Evolutionary conservation across 108 stramenopile species (phyloP), one percentile per base, ranked within the genome.

Genomic region (Cylindrotheca closterium): DNA sequence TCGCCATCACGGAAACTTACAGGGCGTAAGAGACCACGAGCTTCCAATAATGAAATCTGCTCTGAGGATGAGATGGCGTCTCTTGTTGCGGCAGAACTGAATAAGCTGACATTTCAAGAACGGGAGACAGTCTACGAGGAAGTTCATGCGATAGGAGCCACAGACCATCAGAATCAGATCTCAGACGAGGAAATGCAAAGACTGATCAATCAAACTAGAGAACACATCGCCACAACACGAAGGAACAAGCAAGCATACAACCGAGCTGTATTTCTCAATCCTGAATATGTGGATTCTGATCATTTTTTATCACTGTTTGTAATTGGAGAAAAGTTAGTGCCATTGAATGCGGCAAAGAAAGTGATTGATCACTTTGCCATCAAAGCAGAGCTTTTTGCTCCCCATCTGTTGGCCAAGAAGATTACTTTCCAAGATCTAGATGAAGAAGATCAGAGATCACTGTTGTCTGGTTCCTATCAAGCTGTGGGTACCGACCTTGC

Each of bases 401-500:
- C 31, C 15, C 22, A 51, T 42, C 34, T 53, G 8, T 25, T 65
- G 24, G 51, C 32, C 37, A 33, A 53, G 27, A 31, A 47, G 33
- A 33, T 65, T 2, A 54, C 53, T 45, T 23, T 65, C 32, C 42
- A 32, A 22, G 64, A 65, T 18, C 64, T 65, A 19, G 51, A 52
- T 34, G 55, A 54, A 32, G 64, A 65, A 25, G 64, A 65, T 18
- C 19, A 54, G 18, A 65, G 34, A 34, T 47, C 45, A 24, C 21
- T 65, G 1, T 54, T 54, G 23, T 37, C 49, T 21, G 64, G 64
- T 25, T 4, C 26, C 2, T 25, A 52, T 52, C 51, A 52, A 23
- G 23, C n/a, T n/a, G n/a, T n/a, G n/a, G n/a, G n/a, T n/a, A n/a
- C n/a, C n/a, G n/a, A n/a, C n/a, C n/a, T n/a, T n/a, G n/a, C n/a